These are phyloP conservation scores for Nevesoporus exiguus DNA, from an alignment of 768 basidiomycete genomes.

Conservation along the genomic window DNA sequence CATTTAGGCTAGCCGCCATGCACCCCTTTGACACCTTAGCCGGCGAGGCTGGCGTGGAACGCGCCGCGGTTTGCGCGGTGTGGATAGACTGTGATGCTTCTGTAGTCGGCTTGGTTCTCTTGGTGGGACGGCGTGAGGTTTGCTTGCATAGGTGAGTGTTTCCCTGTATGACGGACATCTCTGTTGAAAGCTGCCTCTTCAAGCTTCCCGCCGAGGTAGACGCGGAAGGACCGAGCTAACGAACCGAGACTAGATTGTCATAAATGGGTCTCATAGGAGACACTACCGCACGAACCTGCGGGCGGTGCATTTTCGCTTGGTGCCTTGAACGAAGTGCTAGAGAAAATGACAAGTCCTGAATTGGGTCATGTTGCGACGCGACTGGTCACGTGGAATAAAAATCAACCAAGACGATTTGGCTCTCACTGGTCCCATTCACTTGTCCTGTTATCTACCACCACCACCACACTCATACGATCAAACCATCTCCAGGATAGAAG, in stretches of 20 bases:
- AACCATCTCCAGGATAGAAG: too few species aligned
- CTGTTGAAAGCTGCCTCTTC: conserved; percentile 22
- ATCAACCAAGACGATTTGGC: conserved; percentile 14
- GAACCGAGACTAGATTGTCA: not conserved
- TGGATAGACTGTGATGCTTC: conserved; percentile 11
- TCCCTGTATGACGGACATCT: conserved; percentile 6
- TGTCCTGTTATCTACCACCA: too few species aligned
- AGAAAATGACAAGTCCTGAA: not conserved
- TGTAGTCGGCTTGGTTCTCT: conserved; percentile 14
- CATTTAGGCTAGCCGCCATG: not conserved
- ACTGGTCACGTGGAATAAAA: conserved; percentile 26
- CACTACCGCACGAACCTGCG: conserved; percentile 11
- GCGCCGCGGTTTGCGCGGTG: conserved; percentile 4
- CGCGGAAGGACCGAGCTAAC: conserved; percentile 11
- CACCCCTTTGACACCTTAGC: conserved; percentile 8
- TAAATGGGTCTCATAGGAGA: not conserved
- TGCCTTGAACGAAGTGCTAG: not conserved
- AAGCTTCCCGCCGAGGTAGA: conserved; percentile 21
- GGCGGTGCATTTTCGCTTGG: conserved; percentile 10
- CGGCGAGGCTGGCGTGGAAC: conserved; percentile 3
- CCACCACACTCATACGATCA: too few species aligned
- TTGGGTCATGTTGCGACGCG: not conserved
- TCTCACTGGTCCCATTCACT: too few species aligned
- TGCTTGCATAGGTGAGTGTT: not conserved
- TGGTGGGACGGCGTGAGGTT: conserved; percentile 14